A percentile compares a stretch with the other conserved stretches of the same genome.
Conservation (phyloP, 257 asterid genomes). For the Solanum dulcamara region DNA sequence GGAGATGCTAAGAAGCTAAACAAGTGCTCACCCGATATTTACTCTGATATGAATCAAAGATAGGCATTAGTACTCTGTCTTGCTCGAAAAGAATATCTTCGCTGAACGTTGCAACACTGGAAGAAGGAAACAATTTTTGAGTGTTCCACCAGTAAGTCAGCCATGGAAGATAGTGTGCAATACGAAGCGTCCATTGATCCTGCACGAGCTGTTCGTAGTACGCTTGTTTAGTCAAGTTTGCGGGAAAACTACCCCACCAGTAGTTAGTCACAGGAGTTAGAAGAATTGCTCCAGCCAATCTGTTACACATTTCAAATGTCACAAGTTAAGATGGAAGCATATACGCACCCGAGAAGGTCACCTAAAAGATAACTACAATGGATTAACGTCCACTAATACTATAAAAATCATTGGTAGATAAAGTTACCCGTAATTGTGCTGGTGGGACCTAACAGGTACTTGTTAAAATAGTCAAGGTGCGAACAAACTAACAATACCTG, state of each 20-base stretch:
- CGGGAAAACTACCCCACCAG: constrained; percentile 82
- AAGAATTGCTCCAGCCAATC: constrained; percentile 79
- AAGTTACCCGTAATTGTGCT: not conserved
- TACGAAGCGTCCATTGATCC: constrained; percentile 82
- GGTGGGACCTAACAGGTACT: not conserved
- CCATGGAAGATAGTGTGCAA: constrained; percentile 72
- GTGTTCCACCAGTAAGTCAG: constrained; percentile 93
- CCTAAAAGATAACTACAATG: not conserved
- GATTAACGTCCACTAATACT: not conserved
- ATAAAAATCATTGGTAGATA: not conserved
- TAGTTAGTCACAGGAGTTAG: constrained; percentile 65
- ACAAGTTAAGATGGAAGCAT: not conserved
- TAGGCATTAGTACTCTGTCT: constrained; percentile 42
- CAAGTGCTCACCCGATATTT: not conserved
- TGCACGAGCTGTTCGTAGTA: constrained; percentile 29
- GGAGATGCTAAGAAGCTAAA: not conserved
- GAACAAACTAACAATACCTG: constrained; percentile 22
- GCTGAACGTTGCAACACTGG: constrained; percentile 18
- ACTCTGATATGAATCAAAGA: not conserved
- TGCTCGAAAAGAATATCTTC: constrained; percentile 27
- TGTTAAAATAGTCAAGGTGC: not conserved
- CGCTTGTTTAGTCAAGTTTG: constrained; percentile 49
- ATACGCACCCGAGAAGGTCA: not conserved
- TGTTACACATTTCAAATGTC: constrained; percentile 19
- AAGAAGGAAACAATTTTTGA: constrained; percentile 53